phyloP scores from a whole-genome alignment of 2,329 filamentous ascomycete genomes.

The Cercospora janseana region DNA sequence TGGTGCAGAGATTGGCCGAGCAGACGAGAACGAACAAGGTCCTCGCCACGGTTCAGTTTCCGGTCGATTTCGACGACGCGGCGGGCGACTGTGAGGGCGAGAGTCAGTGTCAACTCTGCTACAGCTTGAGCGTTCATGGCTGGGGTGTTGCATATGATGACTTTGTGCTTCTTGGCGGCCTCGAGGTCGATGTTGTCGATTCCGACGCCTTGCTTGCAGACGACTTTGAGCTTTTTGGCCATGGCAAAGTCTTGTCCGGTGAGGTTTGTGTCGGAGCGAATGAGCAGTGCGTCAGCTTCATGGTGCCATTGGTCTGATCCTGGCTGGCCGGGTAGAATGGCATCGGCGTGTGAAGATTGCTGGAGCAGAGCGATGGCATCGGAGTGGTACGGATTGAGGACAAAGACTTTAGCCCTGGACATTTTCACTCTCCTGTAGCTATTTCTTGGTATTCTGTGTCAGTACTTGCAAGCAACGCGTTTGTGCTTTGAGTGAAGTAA shows the following conservation, averaged over 20 bases:
- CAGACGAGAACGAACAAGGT: slow-evolving; percentile 31
- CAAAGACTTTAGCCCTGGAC: slow-evolving; percentile 20
- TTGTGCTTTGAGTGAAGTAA: neutral
- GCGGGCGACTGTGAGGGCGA: slow-evolving; percentile 37
- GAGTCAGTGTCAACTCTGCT: slow-evolving; percentile 37
- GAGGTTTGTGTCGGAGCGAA: slow-evolving; percentile 31
- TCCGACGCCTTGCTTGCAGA: slow-evolving; percentile 50
- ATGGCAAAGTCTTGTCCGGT: slow-evolving; percentile 25
- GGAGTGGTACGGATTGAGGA: slow-evolving; percentile 35
- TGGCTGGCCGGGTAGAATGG: slow-evolving; percentile 28
- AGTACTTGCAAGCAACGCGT: neutral
- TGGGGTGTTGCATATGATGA: slow-evolving; percentile 49
- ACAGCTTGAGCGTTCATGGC: slow-evolving; percentile 46
- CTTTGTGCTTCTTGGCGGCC: slow-evolving; percentile 44
- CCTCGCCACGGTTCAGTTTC: slow-evolving; percentile 27
- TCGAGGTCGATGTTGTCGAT: slow-evolving; percentile 49
- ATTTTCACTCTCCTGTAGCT: neutral
- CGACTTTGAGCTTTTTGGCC: slow-evolving; percentile 42
- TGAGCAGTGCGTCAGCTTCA: slow-evolving; percentile 28
- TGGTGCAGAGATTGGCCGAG: slow-evolving; percentile 34
- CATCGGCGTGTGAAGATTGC: slow-evolving; percentile 19
- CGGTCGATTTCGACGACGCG: slow-evolving; percentile 36
- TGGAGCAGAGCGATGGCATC: slow-evolving; percentile 29
- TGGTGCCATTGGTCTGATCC: slow-evolving; percentile 21
- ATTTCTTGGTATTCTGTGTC: neutral